Percentiles rank a stretch among this genome's conserved stretches.
Evolutionary conservation across 2,329 filamentous ascomycete genomes (phyloP).

Genomic region (Arthrobotrys sinensis): DNA sequence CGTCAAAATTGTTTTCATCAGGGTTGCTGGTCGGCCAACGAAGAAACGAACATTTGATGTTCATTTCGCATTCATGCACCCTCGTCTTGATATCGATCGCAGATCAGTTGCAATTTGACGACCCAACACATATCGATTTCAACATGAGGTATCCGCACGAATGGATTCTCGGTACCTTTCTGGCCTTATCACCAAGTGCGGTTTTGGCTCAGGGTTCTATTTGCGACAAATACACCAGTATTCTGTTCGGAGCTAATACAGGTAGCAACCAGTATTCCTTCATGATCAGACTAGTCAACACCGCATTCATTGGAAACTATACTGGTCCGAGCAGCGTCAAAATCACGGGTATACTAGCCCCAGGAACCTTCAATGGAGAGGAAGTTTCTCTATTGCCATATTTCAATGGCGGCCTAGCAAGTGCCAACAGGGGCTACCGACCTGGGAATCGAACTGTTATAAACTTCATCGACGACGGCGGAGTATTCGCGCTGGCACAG

Average conservation of each 20-base stretch:
- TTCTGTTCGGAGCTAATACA: slow-evolving; percentile 74
- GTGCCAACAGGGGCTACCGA: slow-evolving; percentile 70
- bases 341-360: slow-evolving; percentile 74
- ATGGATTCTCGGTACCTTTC: not conserved
- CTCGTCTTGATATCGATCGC: not conserved
- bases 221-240: slow-evolving; percentile 77
- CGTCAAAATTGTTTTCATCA: not conserved
- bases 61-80: no score
- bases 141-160: slow-evolving; percentile 10
- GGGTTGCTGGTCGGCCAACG: not conserved
- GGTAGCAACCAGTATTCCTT: slow-evolving; percentile 74
- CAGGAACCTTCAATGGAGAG: slow-evolving; percentile 71
- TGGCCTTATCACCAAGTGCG: slow-evolving; percentile 6
- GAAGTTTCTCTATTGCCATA: slow-evolving; percentile 75
- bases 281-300: slow-evolving; percentile 75
- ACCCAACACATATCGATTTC: slow-evolving; percentile 19
- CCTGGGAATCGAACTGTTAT: slow-evolving; percentile 67
- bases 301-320: slow-evolving; percentile 77
- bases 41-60: not conserved
- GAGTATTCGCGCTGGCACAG: slow-evolving; percentile 72
- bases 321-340: slow-evolving; percentile 68
- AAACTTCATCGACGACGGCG: slow-evolving; percentile 77
- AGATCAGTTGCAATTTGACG: slow-evolving; percentile 8
- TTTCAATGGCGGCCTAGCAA: slow-evolving; percentile 73
- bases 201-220: slow-evolving; percentile 64